These are phyloP conservation scores for Penicillium salamii DNA, from an alignment of 495 filamentous ascomycete genomes.

Conservation along the genomic window DNA sequence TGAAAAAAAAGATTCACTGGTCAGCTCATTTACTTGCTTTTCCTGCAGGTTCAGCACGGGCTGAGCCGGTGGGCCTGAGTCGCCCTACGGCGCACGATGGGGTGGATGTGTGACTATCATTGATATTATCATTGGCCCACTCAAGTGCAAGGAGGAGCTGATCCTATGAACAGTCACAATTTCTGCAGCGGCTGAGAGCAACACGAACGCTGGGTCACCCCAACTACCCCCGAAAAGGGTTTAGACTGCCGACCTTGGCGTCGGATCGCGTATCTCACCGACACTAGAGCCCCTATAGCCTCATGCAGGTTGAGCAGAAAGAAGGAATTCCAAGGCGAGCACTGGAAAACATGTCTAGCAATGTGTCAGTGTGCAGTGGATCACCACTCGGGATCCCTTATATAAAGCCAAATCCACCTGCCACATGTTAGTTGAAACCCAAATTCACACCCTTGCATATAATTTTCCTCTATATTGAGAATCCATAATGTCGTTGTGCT, in stretches of 20 bases:
- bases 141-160: neutral
- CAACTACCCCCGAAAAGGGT: neutral
- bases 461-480: neutral
- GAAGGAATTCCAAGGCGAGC: neutral
- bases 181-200: neutral
- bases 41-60: neutral
- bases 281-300: neutral
- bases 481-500: neutral
- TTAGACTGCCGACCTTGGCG: conserved; percentile 1
- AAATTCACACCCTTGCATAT: no score
- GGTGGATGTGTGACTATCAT: neutral
- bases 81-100: neutral
- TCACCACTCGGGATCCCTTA: neutral
- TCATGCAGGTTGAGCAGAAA: neutral
- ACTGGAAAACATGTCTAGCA: neutral
- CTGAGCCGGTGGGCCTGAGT: neutral
- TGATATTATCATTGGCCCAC: neutral
- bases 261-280: neutral
- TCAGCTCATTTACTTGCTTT: neutral
- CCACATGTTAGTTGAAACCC: neutral
- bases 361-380: neutral
- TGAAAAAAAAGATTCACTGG: neutral
- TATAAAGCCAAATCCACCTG: neutral
- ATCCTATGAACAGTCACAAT: neutral
- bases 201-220: neutral